Conservation (phyloP, 1,284 basidiomycete genomes). For the Leccinum pachyderme region DNA sequence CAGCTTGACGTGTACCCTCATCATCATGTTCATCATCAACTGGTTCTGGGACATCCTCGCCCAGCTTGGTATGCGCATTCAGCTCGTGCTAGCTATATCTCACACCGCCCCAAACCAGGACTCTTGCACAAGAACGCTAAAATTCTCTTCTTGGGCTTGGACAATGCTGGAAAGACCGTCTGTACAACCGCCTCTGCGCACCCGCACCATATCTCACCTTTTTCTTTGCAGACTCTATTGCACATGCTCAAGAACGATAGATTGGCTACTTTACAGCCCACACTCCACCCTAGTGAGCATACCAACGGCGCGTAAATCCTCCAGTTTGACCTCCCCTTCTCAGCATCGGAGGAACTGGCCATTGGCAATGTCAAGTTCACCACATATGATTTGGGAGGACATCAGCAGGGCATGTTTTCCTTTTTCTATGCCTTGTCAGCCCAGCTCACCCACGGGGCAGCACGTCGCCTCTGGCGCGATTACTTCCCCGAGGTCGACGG, state of each 20-base stretch:
- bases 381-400: conserved; percentile 97
- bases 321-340: conserved; percentile 1
- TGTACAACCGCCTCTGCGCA: conserved; percentile 26
- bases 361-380: conserved; percentile 99
- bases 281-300: conserved; percentile 91
- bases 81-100: neutral
- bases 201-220: neutral
- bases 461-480: conserved; percentile 98
- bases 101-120: conserved; percentile 49
- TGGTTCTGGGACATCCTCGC: conserved; percentile 96
- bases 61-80: conserved; percentile 70
- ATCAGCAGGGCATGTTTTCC: conserved; percentile 79
- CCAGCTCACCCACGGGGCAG: conserved; percentile 40
- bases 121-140: conserved; percentile 99
- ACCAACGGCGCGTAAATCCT: neutral
- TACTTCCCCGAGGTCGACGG: conserved; percentile 99
- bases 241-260: conserved; percentile 99
- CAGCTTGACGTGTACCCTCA: conserved; percentile 36
- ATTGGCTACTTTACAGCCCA: conserved; percentile 96
- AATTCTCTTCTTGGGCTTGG: conserved; percentile 98
- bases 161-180: conserved; percentile 99
- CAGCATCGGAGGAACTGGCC: conserved; percentile 97
- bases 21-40: conserved; percentile 75
- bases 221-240: conserved; percentile 81
- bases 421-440: conserved; percentile 6